Percentiles rank a stretch among this genome's conserved stretches.
phyloP scores from a whole-genome alignment of 2,329 filamentous ascomycete species.

The Penicillium brasilianum region DNA sequence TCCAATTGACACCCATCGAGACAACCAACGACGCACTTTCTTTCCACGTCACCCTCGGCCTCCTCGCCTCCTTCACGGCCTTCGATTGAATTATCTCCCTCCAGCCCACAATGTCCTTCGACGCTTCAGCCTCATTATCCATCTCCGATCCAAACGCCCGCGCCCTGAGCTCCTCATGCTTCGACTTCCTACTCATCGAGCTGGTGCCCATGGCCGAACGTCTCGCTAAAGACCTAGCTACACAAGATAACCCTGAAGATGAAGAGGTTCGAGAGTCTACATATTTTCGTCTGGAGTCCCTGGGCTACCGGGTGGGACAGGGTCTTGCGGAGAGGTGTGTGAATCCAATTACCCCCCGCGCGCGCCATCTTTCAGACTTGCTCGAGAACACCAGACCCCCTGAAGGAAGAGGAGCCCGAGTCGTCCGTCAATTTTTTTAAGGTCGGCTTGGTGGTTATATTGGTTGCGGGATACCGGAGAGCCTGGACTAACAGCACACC shows the following conservation, averaged over 20 bases:
- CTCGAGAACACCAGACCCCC: background rate
- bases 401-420: no score
- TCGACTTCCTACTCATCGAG: constrained; percentile 96
- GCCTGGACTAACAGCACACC: background rate
- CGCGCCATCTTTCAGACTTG: background rate
- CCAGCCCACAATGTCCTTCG: constrained; percentile 68
- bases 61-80: background rate
- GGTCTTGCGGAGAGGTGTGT: constrained; percentile 84
- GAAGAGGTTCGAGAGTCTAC: constrained; percentile 85
- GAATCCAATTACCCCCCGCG: background rate
- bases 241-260: constrained; percentile 42
- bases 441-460: no score
- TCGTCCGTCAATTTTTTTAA: no score
- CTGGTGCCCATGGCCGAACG: constrained; percentile 93
- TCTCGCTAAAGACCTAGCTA: constrained; percentile 71
- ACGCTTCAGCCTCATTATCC: constrained; percentile 71
- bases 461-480: background rate
- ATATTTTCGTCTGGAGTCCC: constrained; percentile 78
- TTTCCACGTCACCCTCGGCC: background rate
- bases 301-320: constrained; percentile 91
- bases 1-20: background rate
- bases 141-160: constrained; percentile 74
- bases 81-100: constrained; percentile 2
- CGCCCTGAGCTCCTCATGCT: constrained; percentile 80
- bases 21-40: background rate